Base-by-base conservation (phyloP, 2,329 filamentous ascomycete species). In the Xylaria sp. region DNA sequence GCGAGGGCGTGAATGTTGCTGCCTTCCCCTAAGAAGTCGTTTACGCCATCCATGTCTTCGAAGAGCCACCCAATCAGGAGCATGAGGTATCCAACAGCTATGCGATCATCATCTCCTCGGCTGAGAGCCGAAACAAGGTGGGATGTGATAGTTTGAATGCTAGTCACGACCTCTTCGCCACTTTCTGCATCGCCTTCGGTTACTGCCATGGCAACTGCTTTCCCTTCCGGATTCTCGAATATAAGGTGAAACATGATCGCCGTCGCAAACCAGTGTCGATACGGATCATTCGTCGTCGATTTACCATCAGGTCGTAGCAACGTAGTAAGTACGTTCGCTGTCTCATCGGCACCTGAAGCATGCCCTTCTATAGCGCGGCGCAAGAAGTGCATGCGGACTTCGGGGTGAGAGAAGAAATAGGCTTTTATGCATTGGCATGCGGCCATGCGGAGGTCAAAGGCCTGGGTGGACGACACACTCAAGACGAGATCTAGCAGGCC, bases 91-190 rank as follows among this genome's bases (percentile, higher is more conserved):
- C 89, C 93, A 48, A 96, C 83, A 0, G 89, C 81, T 63, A 96
- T 82, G 35, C 92, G 83, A 66, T 90, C 84, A 69, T 97, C 91
- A 53, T 92, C 87, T 11, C 83, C 83, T 46, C 87, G 84, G 67
- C 91, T 86, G 13, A 97, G 79, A 3, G 89, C 89, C 55, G 86
- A 85, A 39, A 96, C 83, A n/a, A 99, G 79, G 70, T 97, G 93
- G 3, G 89, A 89, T 7, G 92, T 85, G 60, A 97, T 83, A 1
- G 87, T 89, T 73, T 99, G 94, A 54, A 99, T 91, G 69, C 91
- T 91, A 0, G 93, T 97, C 10, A 99, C 88, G 10, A 97, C 91
- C 74, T 99, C 94, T 76, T 99, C 94, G 3, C 93, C 94, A 66
- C 82, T 90, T 39, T 88, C 87, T 19, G 90, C 90, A 72, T 97